Percentiles rank a stretch among this genome's conserved stretches.
phyloP scores from a whole-genome alignment of 148 eudicot genomes.

The Persicaria tinctoria region DNA sequence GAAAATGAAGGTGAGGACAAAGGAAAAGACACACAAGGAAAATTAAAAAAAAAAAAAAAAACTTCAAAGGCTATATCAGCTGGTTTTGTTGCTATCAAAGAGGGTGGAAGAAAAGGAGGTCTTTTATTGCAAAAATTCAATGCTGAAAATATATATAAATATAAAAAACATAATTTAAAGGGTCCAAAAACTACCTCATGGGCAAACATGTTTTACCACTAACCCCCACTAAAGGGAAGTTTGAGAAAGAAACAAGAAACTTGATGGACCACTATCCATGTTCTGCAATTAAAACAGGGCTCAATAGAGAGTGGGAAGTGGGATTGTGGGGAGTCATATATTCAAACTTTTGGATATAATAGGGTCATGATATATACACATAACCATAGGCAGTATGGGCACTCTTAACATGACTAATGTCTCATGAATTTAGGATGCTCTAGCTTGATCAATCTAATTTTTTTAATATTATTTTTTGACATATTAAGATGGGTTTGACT shows the following conservation, averaged over 20 bases:
- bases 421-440: too few relatives aligned
- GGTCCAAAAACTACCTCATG: slow-evolving; percentile 8
- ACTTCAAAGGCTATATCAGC: not conserved
- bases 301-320: not conserved
- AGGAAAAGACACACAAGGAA: slow-evolving; percentile 5
- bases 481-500: too few relatives aligned
- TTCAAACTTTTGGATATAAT: not conserved
- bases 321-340: not conserved
- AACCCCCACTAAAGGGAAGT: not conserved
- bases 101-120: not conserved
- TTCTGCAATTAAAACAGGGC: not conserved
- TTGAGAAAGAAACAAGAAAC: not conserved
- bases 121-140: not conserved
- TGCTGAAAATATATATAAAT: too few relatives aligned
- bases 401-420: too few relatives aligned
- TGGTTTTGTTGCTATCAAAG: slow-evolving; percentile 1
- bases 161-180: not conserved
- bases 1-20: not conserved
- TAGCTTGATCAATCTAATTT: too few relatives aligned
- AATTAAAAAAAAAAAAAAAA: not conserved
- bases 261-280: not conserved
- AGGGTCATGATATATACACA: not conserved
- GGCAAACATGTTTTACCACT: not conserved
- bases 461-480: too few relatives aligned
- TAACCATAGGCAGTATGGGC: too few relatives aligned